phyloP scores from a whole-genome alignment of 2,329 filamentous ascomycete species.

The Tolypocladium tropicale region DNA sequence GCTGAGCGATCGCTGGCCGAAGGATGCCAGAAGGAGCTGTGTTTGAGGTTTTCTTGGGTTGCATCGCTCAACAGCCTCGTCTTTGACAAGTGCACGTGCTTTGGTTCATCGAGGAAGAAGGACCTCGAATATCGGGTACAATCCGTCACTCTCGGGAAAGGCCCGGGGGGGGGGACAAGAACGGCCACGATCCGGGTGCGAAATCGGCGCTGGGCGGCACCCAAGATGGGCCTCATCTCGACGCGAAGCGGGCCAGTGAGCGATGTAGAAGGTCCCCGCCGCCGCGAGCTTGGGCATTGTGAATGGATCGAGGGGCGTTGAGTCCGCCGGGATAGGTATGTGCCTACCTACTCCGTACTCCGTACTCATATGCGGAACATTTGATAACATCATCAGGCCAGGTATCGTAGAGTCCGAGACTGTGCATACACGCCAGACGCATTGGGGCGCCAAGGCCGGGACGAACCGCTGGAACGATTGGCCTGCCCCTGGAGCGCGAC shows the following conservation, averaged over 20 bases:
- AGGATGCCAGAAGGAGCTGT: background rate
- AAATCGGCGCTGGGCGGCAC: too few species aligned
- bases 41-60: background rate
- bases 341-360: too few species aligned
- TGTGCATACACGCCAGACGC: background rate
- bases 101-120: background rate
- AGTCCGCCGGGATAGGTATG: background rate
- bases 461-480: background rate
- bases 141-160: background rate
- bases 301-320: background rate
- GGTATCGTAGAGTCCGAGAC: background rate
- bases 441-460: background rate
- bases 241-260: background rate
- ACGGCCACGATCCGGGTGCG: too few species aligned
- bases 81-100: background rate
- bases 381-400: background rate
- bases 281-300: background rate
- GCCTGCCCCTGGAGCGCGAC: background rate
- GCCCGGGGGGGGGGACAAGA: too few species aligned
- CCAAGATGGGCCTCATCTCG: too few species aligned
- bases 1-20: background rate
- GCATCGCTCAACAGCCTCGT: background rate
- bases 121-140: background rate
- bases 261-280: background rate
- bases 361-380: background rate